Percentiles rank a stretch among this genome's conserved stretches.
These are phyloP conservation scores for Spiromastix sp. DNA, from an alignment of 2,329 filamentous ascomycete genomes.

Conservation along the genomic window DNA sequence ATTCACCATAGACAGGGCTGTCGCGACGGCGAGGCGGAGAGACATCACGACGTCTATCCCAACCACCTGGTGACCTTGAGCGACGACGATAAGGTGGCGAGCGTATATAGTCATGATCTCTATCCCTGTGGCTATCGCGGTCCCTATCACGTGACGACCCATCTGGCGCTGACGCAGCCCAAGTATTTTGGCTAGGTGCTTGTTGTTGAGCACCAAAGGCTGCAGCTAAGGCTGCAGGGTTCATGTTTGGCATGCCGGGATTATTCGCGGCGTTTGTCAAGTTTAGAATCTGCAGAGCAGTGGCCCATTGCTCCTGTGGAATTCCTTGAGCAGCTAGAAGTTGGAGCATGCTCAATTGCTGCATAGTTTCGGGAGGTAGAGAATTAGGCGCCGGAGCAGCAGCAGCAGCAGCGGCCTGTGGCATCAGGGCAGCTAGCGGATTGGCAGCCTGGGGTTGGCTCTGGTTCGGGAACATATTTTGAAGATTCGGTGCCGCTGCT, in stretches of 20 bases:
- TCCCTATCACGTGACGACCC: constrained; percentile 21
- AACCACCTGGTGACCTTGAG: constrained; percentile 68
- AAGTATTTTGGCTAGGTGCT: constrained; percentile 10
- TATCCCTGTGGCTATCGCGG: constrained; percentile 41
- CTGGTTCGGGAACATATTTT: constrained; percentile 26
- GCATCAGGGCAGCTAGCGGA: constrained; percentile 33
- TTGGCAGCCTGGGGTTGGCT: constrained; percentile 28
- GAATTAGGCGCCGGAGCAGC: constrained; percentile 3
- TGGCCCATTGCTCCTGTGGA: constrained; percentile 63
- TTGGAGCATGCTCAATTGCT: constrained; percentile 66
- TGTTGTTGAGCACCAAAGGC: constrained; percentile 14
- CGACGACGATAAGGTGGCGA: constrained; percentile 60
- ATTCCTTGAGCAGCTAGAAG: constrained; percentile 65
- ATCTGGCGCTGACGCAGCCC: constrained; percentile 20
- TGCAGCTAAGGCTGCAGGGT: constrained; percentile 37
- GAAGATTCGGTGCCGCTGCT: constrained; percentile 23
- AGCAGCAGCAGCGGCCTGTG: constrained; percentile 27
- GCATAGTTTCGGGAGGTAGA: constrained; percentile 42
- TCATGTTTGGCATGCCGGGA: constrained; percentile 23
- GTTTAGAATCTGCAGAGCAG: constrained; percentile 43
- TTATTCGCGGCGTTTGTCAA: constrained; percentile 24
- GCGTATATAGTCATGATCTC: constrained; percentile 51
- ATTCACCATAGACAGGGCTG: constrained; percentile 63
- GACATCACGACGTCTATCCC: constrained; percentile 57
- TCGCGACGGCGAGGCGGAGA: constrained; percentile 53